phyloP scores from a whole-genome alignment of 495 filamentous ascomycete genomes.

The Penicillium cinerascens region DNA sequence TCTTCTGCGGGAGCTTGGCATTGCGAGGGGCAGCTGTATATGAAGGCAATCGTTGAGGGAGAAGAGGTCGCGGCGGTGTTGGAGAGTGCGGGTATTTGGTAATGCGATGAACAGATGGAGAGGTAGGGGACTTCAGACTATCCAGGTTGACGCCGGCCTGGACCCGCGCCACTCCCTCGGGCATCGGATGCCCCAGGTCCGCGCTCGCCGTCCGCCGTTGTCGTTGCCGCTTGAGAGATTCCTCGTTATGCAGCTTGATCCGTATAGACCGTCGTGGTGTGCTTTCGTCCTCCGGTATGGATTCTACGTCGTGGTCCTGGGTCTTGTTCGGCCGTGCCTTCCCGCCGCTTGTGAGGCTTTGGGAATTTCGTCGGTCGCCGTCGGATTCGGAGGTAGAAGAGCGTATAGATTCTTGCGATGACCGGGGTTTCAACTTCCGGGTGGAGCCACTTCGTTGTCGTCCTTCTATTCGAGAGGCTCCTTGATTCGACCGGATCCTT shows the following conservation, averaged over 20 bases:
- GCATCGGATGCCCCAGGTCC: conserved; percentile 30
- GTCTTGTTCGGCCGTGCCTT: conserved; percentile 48
- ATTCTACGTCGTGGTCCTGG: conserved; percentile 42
- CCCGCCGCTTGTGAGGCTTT: conserved; percentile 17
- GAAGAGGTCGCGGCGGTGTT: conserved; percentile 81
- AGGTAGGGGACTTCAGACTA: conserved; percentile 82
- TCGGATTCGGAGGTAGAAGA: conserved; percentile 51
- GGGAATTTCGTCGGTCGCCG: conserved; percentile 30
- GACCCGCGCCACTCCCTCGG: conserved; percentile 27
- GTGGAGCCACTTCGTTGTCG: conserved; percentile 35
- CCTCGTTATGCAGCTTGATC: conserved; percentile 87
- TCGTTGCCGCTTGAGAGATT: conserved; percentile 54
- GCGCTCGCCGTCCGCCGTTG: conserved; percentile 38
- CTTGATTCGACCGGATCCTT: conserved; percentile 28
- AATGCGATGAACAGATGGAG: conserved; percentile 63
- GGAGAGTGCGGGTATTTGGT: conserved; percentile 88
- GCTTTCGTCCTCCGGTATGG: conserved; percentile 58
- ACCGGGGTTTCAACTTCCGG: conserved; percentile 34
- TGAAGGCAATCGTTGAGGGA: conserved; percentile 80
- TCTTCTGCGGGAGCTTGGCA: conserved; percentile 66
- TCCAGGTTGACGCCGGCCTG: conserved; percentile 36
- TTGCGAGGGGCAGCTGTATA: conserved; percentile 56
- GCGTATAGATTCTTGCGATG: conserved; percentile 37
- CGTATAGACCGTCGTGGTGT: conserved; percentile 77
- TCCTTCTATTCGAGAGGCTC: conserved; percentile 21